phyloP scores from a whole-genome alignment of 2,329 filamentous ascomycete species.

The Nigrospora sphaerica region DNA sequence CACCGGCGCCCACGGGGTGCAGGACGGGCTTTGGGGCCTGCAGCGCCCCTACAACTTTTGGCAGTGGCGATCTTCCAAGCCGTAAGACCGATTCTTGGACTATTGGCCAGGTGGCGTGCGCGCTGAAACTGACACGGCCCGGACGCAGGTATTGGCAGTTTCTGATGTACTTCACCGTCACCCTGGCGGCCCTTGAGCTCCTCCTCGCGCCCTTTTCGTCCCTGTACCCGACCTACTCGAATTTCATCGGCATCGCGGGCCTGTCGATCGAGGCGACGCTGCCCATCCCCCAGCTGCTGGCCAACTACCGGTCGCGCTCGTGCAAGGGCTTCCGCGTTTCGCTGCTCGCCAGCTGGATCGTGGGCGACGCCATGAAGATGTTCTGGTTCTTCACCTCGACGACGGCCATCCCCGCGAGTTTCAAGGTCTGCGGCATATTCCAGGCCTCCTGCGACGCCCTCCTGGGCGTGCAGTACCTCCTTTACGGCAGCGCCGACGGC shows the following conservation, averaged over 20 bases:
- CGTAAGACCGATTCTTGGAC: slow-evolving; percentile 34
- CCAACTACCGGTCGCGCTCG: slow-evolving; percentile 61
- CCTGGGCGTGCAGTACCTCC: slow-evolving; percentile 66
- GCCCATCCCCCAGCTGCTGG: slow-evolving; percentile 69
- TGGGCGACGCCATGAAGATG: slow-evolving; percentile 81
- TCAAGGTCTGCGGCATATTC: slow-evolving; percentile 77
- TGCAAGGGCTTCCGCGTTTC: slow-evolving; percentile 74
- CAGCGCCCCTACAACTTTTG: slow-evolving; percentile 70
- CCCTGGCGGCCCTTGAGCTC: slow-evolving; percentile 58
- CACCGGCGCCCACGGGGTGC: slow-evolving; percentile 30
- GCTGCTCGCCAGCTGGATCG: slow-evolving; percentile 70
- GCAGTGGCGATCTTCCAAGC: slow-evolving; percentile 70
- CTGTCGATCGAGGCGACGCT: slow-evolving; percentile 75
- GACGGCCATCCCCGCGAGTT: slow-evolving; percentile 65
- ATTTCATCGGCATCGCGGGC: slow-evolving; percentile 65
- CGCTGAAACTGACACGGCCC: slow-evolving; percentile 13
- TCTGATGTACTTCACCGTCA: slow-evolving; percentile 58
- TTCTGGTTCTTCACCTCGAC: slow-evolving; percentile 74
- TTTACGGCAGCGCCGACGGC: slow-evolving; percentile 49
- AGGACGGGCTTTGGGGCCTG: slow-evolving; percentile 30
- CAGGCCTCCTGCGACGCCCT: slow-evolving; percentile 71
- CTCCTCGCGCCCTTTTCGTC: slow-evolving; percentile 50
- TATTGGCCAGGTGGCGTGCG: neutral
- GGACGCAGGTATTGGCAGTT: slow-evolving; percentile 68
- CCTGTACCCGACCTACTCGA: slow-evolving; percentile 60